These are phyloP conservation scores for Alternaria solani DNA, from an alignment of 2,329 filamentous ascomycete species.

Conservation along the genomic window DNA sequence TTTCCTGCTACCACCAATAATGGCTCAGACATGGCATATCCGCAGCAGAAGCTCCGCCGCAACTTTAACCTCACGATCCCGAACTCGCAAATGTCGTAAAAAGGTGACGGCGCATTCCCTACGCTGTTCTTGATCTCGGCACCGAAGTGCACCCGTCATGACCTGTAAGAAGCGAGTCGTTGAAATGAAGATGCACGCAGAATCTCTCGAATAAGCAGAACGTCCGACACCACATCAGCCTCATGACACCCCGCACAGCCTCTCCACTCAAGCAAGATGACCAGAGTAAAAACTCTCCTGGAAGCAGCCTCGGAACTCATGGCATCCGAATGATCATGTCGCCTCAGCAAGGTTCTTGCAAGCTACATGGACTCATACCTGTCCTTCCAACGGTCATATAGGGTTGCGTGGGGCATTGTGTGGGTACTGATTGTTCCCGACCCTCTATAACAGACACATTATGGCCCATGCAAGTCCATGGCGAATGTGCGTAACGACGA, in stretches of 20 bases:
- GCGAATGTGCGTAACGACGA: conserved; percentile 1
- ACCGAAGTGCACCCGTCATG: conserved; percentile 10
- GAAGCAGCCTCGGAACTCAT: neutral
- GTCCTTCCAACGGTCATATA: conserved; percentile 8
- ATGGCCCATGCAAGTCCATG: neutral
- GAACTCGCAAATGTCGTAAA: conserved; percentile 6
- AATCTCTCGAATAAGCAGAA: conserved; percentile 11
- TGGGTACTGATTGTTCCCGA: conserved; percentile 1
- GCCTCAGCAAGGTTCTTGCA: neutral
- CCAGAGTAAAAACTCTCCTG: conserved; percentile 1
- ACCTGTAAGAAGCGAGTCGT: conserved; percentile 5
- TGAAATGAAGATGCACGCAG: conserved; percentile 10
- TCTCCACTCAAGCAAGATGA: neutral
- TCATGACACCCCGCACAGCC: neutral
- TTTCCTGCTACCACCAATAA: conserved; percentile 21
- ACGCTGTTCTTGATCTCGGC: conserved; percentile 11
- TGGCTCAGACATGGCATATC: conserved; percentile 4
- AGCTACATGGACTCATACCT: neutral
- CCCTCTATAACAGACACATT: conserved; percentile 5
- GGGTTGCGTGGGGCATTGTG: conserved; percentile 1
- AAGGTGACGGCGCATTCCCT: conserved; percentile 9
- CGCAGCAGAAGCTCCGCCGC: conserved; percentile 13
- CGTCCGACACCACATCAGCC: conserved; percentile 1
- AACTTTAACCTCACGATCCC: conserved; percentile 17
- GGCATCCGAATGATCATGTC: neutral